Evolutionary conservation across 305 asterid genomes (phyloP).

Genomic region (Withania somnifera): DNA sequence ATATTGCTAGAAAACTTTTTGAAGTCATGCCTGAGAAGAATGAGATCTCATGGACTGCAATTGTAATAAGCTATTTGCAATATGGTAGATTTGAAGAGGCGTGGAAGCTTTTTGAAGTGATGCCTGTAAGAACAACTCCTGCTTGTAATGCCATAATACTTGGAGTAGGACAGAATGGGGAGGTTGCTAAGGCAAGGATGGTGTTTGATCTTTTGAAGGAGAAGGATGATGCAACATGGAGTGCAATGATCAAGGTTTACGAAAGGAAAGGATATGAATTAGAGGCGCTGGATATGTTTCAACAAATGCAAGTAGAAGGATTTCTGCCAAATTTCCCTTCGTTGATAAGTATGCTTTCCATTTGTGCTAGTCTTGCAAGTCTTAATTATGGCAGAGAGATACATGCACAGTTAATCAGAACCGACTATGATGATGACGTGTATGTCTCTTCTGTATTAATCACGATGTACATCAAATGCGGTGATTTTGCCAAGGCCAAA

Average conservation of each 20-base stretch:
- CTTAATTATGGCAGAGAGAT: conserved; percentile 7
- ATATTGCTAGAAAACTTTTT: conserved; percentile 14
- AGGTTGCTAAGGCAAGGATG: conserved; percentile 4
- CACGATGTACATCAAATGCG: conserved; percentile 15
- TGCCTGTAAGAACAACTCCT: conserved; percentile 7
- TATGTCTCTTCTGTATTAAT: conserved; percentile 10
- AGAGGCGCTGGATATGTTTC: conserved; percentile 6
- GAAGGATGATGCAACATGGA: conserved; percentile 15
- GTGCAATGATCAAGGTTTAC: conserved; percentile 13
- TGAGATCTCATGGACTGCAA: conserved; percentile 18
- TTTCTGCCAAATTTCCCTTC: conserved; percentile 10
- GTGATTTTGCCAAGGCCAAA: conserved; percentile 11
- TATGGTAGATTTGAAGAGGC: conserved; percentile 12
- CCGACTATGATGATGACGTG: background rate
- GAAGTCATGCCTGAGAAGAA: conserved; percentile 18
- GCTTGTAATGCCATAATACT: conserved; percentile 12
- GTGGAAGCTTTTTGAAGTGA: conserved; percentile 1
- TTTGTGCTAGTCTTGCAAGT: conserved; percentile 12
- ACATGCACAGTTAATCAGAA: conserved; percentile 6
- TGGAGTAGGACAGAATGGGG: conserved; percentile 10
- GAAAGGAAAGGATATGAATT: conserved; percentile 13
- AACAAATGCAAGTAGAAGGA: conserved; percentile 7
- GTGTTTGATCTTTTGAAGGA: conserved; percentile 5
- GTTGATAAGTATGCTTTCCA: conserved; percentile 10
- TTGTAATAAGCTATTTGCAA: conserved; percentile 7